A percentile compares a stretch with the other conserved stretches of the same genome.
These are phyloP conservation scores for Jasminum sambac DNA, from an alignment of 257 asterid species.

Conservation along the genomic window DNA sequence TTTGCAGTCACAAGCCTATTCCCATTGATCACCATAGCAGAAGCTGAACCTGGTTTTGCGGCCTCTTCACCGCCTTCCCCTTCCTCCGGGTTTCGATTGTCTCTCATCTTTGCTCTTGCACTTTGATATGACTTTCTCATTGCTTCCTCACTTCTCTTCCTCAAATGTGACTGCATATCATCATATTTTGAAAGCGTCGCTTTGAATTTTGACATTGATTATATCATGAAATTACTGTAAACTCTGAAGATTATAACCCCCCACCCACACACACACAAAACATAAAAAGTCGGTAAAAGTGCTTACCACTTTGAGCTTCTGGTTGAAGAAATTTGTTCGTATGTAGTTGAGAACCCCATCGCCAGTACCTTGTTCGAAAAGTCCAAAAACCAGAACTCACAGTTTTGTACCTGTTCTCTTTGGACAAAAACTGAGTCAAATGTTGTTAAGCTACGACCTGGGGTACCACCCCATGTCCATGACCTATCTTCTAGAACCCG, in stretches of 20 bases:
- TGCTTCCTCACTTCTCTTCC: conserved; percentile 45
- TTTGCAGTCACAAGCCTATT: conserved; percentile 50
- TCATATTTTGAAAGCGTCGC: conserved; percentile 20
- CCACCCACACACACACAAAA: too few species aligned
- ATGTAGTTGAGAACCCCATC: conserved; percentile 45
- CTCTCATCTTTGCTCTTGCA: conserved; percentile 37
- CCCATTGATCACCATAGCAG: conserved; percentile 59
- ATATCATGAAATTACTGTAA: too few species aligned
- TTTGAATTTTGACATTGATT: too few species aligned
- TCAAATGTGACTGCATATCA: conserved; percentile 36
- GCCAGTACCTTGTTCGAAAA: conserved; percentile 45
- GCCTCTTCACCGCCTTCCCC: not conserved
- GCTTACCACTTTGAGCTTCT: conserved; percentile 45
- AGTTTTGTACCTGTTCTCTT: conserved; percentile 40
- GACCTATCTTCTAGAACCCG: conserved; percentile 31
- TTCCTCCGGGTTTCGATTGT: conserved; percentile 24
- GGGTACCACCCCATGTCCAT: not conserved
- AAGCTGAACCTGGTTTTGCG: conserved; percentile 42
- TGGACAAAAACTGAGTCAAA: conserved; percentile 46
- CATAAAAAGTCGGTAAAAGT: too few species aligned
- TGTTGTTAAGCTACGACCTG: not conserved
- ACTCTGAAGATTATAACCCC: too few species aligned
- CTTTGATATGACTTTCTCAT: conserved; percentile 46
- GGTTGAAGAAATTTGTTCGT: conserved; percentile 48
- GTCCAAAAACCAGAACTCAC: conserved; percentile 62